Base-by-base conservation (phyloP, 2,329 filamentous ascomycete species). In the Cercospora zeae-maydis region DNA sequence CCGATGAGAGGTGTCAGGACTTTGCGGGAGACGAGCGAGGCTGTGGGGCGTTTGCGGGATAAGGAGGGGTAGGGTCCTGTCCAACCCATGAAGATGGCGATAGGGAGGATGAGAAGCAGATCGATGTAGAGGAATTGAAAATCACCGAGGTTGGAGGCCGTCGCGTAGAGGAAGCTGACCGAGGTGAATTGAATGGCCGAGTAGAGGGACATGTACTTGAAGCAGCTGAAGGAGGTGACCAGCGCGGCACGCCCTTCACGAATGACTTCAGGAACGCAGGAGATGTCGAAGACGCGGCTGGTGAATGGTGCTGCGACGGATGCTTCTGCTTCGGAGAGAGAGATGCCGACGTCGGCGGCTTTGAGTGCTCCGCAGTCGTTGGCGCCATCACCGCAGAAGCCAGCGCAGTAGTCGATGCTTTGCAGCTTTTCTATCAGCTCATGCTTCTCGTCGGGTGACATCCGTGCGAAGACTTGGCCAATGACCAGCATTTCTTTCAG, bases 21-120 rank as follows among this genome's bases (percentile, higher is more conserved):
- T 76, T 99, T 99, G 59, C 92, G 85, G 1, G 91, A 96, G 1
- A 99, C 93, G 4, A 99, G 84, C 71, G 93, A 90, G 14, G 95
- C 93, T 0, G 92, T 98, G 3, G 95, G 95, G 36, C 92, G 84
- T 77, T 98, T 99, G 62, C 84, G 86, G 70, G 87, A 90, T 13
- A 99, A 84, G 37, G 84, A 81, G 2, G 87, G 87, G 72, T 89
- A 92, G 1, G 96, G 90, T 5, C 90, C 92, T 24, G 91, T 92
- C 95, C 96, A 98, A 69, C 95, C 93, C 95, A 99, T 99, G 76
- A 98, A 98, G 63, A 99, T 91, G 24, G 95, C 95, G 71, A 99
- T 96, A 4, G 95, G 95, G 2, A 99, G 81, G 72, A 99, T 99
- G 61, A 99, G 86, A 3, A 89, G 81, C 13, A 99, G 82, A 71